These are phyloP conservation scores for Colletotrichum salicis DNA, from an alignment of 2,329 filamentous ascomycete species.

Conservation along the genomic window DNA sequence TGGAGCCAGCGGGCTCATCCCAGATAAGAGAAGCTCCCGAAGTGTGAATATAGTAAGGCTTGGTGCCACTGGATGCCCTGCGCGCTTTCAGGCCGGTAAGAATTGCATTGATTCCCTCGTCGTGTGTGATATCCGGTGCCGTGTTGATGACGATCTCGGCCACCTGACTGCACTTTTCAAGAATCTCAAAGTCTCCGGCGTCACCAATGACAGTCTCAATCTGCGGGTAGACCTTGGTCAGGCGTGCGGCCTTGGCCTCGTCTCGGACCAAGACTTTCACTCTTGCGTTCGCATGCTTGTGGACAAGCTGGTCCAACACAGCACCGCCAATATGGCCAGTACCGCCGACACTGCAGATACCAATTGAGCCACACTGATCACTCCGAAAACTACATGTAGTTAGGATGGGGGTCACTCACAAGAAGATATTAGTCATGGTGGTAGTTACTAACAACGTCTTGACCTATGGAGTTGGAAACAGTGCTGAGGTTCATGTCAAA, in stretches of 20 bases:
- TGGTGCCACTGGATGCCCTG: not conserved
- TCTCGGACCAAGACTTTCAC: not conserved
- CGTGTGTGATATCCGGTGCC: not conserved
- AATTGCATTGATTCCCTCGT: not conserved
- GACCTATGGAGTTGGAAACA: not conserved
- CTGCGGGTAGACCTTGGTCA: not conserved
- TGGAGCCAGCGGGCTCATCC: constrained; percentile 26
- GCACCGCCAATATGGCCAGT: not conserved
- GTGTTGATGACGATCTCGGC: not conserved
- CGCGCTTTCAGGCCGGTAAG: not conserved
- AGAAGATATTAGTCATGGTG: not conserved
- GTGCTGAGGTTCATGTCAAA: not conserved
- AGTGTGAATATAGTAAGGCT: not conserved
- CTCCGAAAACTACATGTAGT: not conserved
- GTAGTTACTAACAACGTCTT: not conserved
- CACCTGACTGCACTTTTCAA: not conserved
- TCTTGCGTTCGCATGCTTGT: not conserved
- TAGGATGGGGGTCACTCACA: not conserved
- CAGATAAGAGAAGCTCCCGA: constrained; percentile 16
- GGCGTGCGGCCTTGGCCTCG: not conserved
- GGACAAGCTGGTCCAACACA: not conserved
- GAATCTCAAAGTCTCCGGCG: not conserved
- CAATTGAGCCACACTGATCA: not conserved
- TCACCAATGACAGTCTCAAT: not conserved
- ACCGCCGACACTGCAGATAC: not conserved